Evolutionary conservation across 164 flowering plant genomes (phyloP).

Genomic region (Magnolia officinalis): DNA sequence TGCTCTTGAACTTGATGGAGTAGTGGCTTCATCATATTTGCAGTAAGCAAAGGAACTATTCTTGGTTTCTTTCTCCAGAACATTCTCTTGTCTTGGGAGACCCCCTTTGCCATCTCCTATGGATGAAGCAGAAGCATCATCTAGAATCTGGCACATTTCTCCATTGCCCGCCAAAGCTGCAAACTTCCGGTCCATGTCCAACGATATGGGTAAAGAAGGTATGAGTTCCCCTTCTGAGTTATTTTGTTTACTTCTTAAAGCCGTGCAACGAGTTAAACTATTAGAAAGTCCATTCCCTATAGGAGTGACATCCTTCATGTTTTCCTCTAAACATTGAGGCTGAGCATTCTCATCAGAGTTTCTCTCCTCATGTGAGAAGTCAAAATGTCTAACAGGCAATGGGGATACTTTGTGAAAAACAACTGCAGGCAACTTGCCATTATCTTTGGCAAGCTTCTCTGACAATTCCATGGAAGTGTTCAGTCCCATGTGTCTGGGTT

Average conservation of each 20-base stretch:
- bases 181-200: conserved; percentile 5
- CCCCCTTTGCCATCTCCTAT: conserved; percentile 15
- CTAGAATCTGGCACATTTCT: conserved; percentile 4
- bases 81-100: conserved; percentile 17
- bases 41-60: conserved; percentile 12
- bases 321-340: conserved; percentile 10
- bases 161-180: conserved; percentile 9
- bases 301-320: conserved; percentile 1
- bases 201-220: conserved; percentile 8
- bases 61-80: conserved; percentile 22
- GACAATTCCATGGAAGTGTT: conserved; percentile 19
- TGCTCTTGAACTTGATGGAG: conserved; percentile 62
- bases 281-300: conserved; percentile 11
- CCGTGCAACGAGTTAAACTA: conserved; percentile 8
- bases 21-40: conserved; percentile 31
- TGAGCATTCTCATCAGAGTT: conserved; percentile 23
- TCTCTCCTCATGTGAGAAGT: conserved; percentile 64
- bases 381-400: conserved; percentile 83
- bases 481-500: conserved; percentile 14
- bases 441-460: conserved; percentile 23
- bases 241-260: conserved; percentile 13
- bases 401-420: conserved; percentile 46
- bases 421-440: not conserved
- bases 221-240: conserved; percentile 11
- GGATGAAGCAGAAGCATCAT: conserved; percentile 7